Conservation (phyloP, 345 rosid species). For the Eucalyptus albens region DNA sequence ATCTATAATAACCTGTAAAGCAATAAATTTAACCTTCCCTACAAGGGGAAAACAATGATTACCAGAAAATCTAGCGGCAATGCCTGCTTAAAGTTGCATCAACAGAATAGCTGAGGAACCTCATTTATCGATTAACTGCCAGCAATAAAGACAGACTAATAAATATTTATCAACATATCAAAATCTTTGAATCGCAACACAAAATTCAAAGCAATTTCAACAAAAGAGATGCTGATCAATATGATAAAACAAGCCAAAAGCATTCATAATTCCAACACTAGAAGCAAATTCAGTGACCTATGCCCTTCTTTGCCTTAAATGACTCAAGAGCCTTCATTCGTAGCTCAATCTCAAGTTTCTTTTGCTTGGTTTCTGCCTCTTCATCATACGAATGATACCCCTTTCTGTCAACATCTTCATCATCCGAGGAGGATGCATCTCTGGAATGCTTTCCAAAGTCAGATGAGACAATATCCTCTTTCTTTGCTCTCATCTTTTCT, state of each 20-base stretch:
- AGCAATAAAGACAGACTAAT: conserved; percentile 72
- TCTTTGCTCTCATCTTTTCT: conserved; percentile 52
- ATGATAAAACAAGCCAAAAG: conserved; percentile 2
- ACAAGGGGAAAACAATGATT: conserved; percentile 37
- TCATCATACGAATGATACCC: conserved; percentile 19
- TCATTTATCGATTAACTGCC: conserved; percentile 87
- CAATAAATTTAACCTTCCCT: conserved; percentile 9
- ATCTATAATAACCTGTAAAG: not conserved
- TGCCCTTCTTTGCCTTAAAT: conserved; percentile 91
- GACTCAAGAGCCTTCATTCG: conserved; percentile 91
- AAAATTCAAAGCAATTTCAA: conserved; percentile 1
- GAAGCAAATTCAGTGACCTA: conserved; percentile 24
- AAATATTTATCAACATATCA: conserved; percentile 26
- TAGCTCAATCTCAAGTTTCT: conserved; percentile 84
- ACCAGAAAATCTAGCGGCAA: conserved; percentile 72
- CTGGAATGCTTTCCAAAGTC: not conserved
- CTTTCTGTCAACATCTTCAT: conserved; percentile 15
- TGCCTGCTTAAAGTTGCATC: conserved; percentile 66
- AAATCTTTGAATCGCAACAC: not conserved
- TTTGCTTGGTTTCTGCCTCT: conserved; percentile 42
- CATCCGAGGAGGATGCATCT: conserved; percentile 40
- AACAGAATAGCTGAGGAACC: conserved; percentile 71
- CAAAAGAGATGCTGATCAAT: not conserved
- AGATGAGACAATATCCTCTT: not conserved
- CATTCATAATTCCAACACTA: conserved; percentile 5